These are phyloP conservation scores for Carex littledalei DNA, from an alignment of 176 grass and related monocot species.

Conservation along the genomic window DNA sequence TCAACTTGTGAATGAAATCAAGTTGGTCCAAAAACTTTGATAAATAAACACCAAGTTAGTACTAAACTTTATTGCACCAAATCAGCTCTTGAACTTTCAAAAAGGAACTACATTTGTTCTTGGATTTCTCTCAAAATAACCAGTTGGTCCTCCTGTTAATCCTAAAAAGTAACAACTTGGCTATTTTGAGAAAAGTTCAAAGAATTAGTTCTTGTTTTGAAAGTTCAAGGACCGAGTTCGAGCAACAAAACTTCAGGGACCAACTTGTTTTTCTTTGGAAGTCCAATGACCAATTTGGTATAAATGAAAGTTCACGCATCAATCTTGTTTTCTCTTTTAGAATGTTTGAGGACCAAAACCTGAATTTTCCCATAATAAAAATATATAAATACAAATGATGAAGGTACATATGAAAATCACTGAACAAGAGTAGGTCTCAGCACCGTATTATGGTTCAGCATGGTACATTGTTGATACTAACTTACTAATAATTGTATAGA, in stretches of 20 bases:
- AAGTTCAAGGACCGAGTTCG: not conserved
- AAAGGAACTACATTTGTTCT: not conserved
- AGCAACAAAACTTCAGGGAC: not conserved
- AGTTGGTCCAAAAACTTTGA: not conserved
- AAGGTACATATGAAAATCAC: not conserved
- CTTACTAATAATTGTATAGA: not conserved
- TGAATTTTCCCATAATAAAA: not conserved
- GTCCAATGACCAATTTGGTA: not conserved
- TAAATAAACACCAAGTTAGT: not conserved
- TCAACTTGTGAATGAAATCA: not conserved
- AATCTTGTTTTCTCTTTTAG: not conserved
- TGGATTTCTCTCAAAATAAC: not conserved
- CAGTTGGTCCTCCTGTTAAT: not conserved
- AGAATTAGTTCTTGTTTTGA: not conserved
- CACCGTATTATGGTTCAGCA: not conserved
- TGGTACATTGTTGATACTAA: constrained; percentile 8
- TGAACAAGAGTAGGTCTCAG: not conserved
- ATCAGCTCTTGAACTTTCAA: not conserved
- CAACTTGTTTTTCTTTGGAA: not conserved
- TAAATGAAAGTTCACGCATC: not conserved
- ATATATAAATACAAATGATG: not conserved
- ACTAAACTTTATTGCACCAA: not conserved
- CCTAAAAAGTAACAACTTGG: not conserved
- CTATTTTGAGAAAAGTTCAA: not conserved
- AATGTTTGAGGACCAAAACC: not conserved